phyloP scores from a whole-genome alignment of 225 moss, liverwort and hornwort genomes.

The Pseudisothecium myosuroides region DNA sequence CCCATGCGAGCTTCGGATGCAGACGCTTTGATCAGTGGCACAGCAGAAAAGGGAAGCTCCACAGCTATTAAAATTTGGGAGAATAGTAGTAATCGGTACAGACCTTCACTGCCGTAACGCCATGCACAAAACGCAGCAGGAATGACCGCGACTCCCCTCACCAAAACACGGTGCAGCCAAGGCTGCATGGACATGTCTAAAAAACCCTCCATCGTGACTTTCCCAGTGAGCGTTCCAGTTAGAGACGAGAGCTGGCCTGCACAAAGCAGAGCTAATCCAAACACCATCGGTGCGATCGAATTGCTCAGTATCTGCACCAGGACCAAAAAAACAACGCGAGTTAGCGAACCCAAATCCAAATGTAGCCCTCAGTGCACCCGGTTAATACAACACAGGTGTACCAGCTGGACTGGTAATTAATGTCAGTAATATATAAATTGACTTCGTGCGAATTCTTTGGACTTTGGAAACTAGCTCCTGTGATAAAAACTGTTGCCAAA shows the following conservation, averaged over 20 bases:
- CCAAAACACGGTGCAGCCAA: constrained; percentile 60
- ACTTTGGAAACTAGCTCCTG: neutral
- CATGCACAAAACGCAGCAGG: constrained; percentile 58
- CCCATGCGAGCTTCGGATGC: constrained; percentile 82
- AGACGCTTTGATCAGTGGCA: constrained; percentile 76
- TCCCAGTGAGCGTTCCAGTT: constrained; percentile 65
- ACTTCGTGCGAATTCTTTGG: neutral
- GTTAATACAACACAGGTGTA: neutral
- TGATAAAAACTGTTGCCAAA: neutral
- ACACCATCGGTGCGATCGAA: constrained; percentile 52
- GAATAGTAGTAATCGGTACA: constrained; percentile 60
- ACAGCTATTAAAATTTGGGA: constrained; percentile 70
- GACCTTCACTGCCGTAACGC: constrained; percentile 67
- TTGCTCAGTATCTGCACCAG: constrained; percentile 59
- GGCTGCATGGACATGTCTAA: constrained; percentile 49
- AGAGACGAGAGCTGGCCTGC: constrained; percentile 68
- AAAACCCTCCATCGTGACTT: constrained; percentile 61
- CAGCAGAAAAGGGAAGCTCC: constrained; percentile 72
- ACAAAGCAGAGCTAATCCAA: constrained; percentile 64
- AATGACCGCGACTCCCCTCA: constrained; percentile 53
- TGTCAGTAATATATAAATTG: neutral
- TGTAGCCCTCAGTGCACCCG: neutral
- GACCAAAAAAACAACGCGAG: neutral
- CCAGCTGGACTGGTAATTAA: neutral
- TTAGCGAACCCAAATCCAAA: neutral